Evolutionary conservation across 208 protist genomes (phyloP).

Genomic region (Trichomonas tenax): DNA sequence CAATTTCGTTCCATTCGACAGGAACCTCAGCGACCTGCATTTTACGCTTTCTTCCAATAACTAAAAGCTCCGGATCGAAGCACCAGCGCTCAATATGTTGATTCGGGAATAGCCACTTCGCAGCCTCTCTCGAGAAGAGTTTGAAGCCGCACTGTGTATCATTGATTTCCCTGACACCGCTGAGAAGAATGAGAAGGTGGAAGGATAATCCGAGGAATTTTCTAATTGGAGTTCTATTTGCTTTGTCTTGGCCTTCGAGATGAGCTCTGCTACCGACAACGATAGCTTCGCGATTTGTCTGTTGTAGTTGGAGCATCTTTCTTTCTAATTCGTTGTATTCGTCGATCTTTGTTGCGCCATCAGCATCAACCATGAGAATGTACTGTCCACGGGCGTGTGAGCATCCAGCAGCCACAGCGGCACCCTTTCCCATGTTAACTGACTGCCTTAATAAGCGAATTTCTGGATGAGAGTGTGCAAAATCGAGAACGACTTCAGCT

Average conservation of each 20-base stretch:
- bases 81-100: constrained; percentile 30
- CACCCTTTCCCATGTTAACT: constrained; percentile 30
- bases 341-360: constrained; percentile 27
- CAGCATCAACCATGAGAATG: constrained; percentile 35
- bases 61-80: constrained; percentile 33
- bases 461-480: background rate
- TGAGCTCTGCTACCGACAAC: background rate
- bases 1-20: constrained; percentile 30
- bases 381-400: constrained; percentile 11
- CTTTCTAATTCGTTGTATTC: constrained; percentile 22
- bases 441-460: background rate
- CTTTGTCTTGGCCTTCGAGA: background rate
- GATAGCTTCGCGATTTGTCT: background rate
- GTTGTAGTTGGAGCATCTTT: background rate
- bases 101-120: constrained; percentile 23
- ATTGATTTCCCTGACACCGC: background rate
- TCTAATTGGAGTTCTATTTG: constrained; percentile 21
- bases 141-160: constrained; percentile 38
- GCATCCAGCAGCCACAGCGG: constrained; percentile 3
- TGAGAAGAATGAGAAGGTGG: constrained; percentile 5
- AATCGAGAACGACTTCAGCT: background rate
- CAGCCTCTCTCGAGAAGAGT: constrained; percentile 27
- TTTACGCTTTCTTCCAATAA: constrained; percentile 20
- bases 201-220: constrained; percentile 27
- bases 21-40: constrained; percentile 26